Evolutionary conservation across 2,329 filamentous ascomycete genomes (phyloP).

Genomic region (Aspergillus alliaceus): DNA sequence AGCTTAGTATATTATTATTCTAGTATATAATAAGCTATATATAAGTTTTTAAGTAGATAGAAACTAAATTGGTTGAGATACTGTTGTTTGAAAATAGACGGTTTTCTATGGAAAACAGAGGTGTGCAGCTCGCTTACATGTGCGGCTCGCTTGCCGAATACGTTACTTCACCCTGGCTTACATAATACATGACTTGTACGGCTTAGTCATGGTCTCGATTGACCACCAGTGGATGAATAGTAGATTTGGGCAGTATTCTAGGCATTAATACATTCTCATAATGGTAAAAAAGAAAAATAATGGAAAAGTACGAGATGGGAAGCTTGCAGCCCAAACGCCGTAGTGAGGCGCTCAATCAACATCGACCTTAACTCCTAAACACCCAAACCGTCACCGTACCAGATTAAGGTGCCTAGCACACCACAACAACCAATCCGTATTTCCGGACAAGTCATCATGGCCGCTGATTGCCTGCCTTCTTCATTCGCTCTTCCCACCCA

Average conservation of each 20-base stretch:
- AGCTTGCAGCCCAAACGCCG: background rate
- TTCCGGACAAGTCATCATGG: background rate
- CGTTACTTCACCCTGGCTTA: too few species aligned
- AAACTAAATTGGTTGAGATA: too few species aligned
- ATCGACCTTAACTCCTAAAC: background rate
- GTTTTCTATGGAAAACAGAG: too few species aligned
- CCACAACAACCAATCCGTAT: background rate
- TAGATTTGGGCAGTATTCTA: background rate
- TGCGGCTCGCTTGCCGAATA: too few species aligned
- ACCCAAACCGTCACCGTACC: background rate
- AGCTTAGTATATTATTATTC: too few species aligned
- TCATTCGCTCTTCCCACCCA: conserved; percentile 44
- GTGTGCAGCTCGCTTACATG: too few species aligned
- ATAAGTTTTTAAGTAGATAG: too few species aligned
- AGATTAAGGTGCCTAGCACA: background rate
- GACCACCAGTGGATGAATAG: background rate
- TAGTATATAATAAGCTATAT: too few species aligned
- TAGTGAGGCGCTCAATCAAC: background rate
- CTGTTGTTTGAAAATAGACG: too few species aligned
- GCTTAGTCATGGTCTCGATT: background rate
- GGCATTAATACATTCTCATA: background rate
- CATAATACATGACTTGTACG: background rate
- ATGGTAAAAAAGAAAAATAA: background rate
- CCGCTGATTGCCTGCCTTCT: conserved; percentile 26
- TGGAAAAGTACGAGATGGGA: background rate